These are phyloP conservation scores for Cercis canadensis DNA, from an alignment of 306 rosid species.

Conservation along the genomic window DNA sequence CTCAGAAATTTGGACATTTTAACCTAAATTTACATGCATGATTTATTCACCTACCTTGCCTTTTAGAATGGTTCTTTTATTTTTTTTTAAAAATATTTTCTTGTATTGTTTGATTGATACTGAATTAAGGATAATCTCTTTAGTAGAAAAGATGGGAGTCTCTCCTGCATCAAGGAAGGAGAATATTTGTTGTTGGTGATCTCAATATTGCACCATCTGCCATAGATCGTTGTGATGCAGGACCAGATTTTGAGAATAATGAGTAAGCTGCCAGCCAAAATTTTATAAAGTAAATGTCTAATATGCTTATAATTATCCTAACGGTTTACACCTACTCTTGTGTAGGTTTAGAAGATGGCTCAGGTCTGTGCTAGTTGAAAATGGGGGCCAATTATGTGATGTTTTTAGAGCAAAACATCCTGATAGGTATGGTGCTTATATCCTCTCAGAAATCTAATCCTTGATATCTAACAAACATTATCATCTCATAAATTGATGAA, in stretches of 20 bases:
- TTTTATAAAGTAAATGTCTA: constrained; percentile 33
- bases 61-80: too few relatives aligned
- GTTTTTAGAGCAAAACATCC: constrained; percentile 83
- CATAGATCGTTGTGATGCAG: constrained; percentile 87
- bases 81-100: too few relatives aligned
- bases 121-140: too few relatives aligned
- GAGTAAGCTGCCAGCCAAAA: constrained; percentile 56
- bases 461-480: constrained; percentile 26
- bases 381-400: constrained; percentile 76
- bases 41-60: too few relatives aligned
- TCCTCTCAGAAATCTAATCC: constrained; percentile 9
- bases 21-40: too few relatives aligned
- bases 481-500: constrained; percentile 20
- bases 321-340: constrained; percentile 22
- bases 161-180: too few relatives aligned
- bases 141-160: too few relatives aligned
- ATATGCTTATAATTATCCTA: constrained; percentile 16
- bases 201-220: constrained; percentile 94
- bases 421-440: constrained; percentile 58
- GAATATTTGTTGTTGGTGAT: constrained; percentile 88
- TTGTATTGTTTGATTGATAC: too few relatives aligned
- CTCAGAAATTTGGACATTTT: too few relatives aligned
- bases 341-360: constrained; percentile 93
- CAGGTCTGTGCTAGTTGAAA: constrained; percentile 68
- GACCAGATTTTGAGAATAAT: constrained; percentile 86